Base-by-base conservation (phyloP, 139 green algal genomes). In the Chlorella sorokiniana region DNA sequence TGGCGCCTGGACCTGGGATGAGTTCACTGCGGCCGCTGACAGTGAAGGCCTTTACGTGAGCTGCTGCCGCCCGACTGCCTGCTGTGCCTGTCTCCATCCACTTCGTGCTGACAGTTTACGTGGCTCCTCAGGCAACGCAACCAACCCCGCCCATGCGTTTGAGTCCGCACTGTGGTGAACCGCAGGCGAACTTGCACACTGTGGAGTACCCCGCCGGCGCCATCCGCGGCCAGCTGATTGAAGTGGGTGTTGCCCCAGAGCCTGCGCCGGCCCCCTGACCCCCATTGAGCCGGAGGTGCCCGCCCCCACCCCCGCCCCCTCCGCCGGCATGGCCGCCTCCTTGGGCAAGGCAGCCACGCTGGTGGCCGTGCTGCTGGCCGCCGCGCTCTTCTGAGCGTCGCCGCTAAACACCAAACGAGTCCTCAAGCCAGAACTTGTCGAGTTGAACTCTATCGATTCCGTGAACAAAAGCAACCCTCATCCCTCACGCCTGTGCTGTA, bases 161-260 rank as follows among this genome's bases (percentile, higher is more conserved):
- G 16, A 6, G 18, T 29, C 18, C 22, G 29, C 45, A 10, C 16
- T 62, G 6, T n/a, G 16, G 27, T 29, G 18, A 76, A 22, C 44
- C 63, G n/a, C n/a, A 79, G 9, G 72, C 63, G 29, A 79, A 79
- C 37, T 18, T 79, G 14, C 72, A 79, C 40, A 79, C 31, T 16
- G 38, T 41, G 11, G 72, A 52, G 18, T 62, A 79, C 40, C 72
- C 72, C 7, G 72, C 72, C 23, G 72, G 72, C 14, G n/a, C 35
- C 20, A 54, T 79, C 63, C 61, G 72, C 18, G 72, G 72, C 37
- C 72, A 79, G 72, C 10, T 79, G 35, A 56, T n/a, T 16, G 10
- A 22, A 10, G 22, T 31, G 18, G 56, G n/a, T n/a, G 22, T 65
- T 16, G 56, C 16, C 10, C 6, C 10, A 22, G 56, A 29, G 56